Base-by-base conservation (phyloP, 768 basidiomycete species). In the Clavulina sp. region DNA sequence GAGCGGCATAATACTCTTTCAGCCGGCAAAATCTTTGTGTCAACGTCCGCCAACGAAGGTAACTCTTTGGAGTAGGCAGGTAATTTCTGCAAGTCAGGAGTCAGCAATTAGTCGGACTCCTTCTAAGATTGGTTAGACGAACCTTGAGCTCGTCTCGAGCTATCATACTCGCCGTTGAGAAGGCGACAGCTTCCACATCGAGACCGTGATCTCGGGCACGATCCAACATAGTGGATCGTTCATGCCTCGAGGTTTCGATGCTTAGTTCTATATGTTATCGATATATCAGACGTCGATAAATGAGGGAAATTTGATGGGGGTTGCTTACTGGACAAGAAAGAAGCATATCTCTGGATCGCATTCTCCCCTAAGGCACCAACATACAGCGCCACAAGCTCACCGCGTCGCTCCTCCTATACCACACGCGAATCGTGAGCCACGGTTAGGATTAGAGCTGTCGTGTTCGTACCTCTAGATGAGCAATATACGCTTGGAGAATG, bases 381-480 rank as follows among this genome's bases (percentile, higher is more conserved):
- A 63, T 99, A 97, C 70, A 95, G 77, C 0, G 93, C 91, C 9
- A 97, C 89, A 18, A 97, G 73, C 38, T 83, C 77, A 31, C 85
- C 74, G 64, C 91, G 73, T 18, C 83, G 84, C 18, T 84, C 81
- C 38, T 70, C 28, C 48, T 49, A 26, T 33, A 26, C 18, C 9
- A 13, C 13, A 13, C 9, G 13, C 9, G 13, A 26, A 16, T 7
- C 24, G 48, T 16, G 31, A 30, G 29, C 16, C 29, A 34, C 16
- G 16, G 31, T 31, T 49, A 47, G 34, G 36, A 58, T 58, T n/a
- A 21, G 13, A 19, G 53, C 28, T 48, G 9, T 34, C 24, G 1
- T 4, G 31, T 38, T 57, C 73, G 43, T 26, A 80, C 84, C 71
- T 96, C 87, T 2, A 97, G 74, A 2, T 91, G 82, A 54, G 77